Conservation (phyloP, 768 basidiomycete species). For the Lactarius hengduanensis region DNA sequence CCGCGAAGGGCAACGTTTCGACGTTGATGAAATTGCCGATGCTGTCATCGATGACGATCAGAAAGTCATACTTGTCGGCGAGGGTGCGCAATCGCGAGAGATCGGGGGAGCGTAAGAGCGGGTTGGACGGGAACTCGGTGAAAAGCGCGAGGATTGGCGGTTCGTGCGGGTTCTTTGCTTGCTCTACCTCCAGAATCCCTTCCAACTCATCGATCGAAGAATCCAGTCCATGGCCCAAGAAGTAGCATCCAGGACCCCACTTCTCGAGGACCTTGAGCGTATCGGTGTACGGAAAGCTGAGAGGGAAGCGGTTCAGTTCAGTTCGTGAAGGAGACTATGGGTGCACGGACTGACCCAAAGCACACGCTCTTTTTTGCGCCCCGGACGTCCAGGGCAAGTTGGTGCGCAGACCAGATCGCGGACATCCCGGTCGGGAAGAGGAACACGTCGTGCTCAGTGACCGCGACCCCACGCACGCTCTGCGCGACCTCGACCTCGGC, state of each 20-base stretch:
- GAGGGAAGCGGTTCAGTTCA: not conserved
- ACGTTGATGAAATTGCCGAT: conserved; percentile 95
- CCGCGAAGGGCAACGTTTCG: conserved; percentile 80
- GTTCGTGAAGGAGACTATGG: not conserved
- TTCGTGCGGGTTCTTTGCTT: conserved; percentile 39
- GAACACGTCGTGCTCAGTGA: conserved; percentile 86
- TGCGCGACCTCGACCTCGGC: conserved; percentile 51
- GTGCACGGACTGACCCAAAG: conserved; percentile 66
- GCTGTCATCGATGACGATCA: conserved; percentile 91
- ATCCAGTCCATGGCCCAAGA: conserved; percentile 79
- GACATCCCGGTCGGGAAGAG: conserved; percentile 88
- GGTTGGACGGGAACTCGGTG: conserved; percentile 97
- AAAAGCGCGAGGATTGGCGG: conserved; percentile 74
- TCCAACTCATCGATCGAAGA: conserved; percentile 74
- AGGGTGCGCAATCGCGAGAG: conserved; percentile 69
- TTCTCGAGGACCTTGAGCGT: conserved; percentile 93
- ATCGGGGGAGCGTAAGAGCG: conserved; percentile 82
- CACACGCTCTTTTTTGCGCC: conserved; percentile 81
- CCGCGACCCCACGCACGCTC: conserved; percentile 66
- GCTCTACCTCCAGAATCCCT: conserved; percentile 51
- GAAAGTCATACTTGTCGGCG: conserved; percentile 86
- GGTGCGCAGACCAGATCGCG: conserved; percentile 91
- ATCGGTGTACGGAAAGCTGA: conserved; percentile 92
- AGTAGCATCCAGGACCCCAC: conserved; percentile 93
- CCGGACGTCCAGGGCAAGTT: conserved; percentile 54